phyloP scores from a whole-genome alignment of 139 green algal genomes.

The Ettlia oleoabundans region DNA sequence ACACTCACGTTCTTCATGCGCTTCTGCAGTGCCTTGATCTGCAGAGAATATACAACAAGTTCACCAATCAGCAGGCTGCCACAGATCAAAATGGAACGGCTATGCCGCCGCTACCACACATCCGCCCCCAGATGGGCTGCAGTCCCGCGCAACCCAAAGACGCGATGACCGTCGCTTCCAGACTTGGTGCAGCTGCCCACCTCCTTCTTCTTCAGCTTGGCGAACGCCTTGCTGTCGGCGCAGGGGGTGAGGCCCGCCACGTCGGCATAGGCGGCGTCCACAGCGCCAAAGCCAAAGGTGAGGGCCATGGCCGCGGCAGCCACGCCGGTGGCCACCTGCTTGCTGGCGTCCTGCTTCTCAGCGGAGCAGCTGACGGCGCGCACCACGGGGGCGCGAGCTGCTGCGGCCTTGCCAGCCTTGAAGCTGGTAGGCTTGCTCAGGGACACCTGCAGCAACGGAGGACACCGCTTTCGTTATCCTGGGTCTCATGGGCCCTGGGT shows the following conservation, averaged over 20 bases:
- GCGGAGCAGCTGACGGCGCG: constrained; percentile 36
- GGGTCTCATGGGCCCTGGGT: background rate
- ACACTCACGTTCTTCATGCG: constrained; percentile 30
- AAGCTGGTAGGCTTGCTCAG: constrained; percentile 27
- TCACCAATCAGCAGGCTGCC: background rate
- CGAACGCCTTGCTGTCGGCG: constrained; percentile 94
- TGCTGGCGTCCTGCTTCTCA: constrained; percentile 43
- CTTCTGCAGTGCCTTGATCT: constrained; percentile 38
- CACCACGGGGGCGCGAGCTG: constrained; percentile 13
- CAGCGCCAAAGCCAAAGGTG: constrained; percentile 64
- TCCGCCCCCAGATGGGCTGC: background rate
- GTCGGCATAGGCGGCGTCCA: constrained; percentile 82
- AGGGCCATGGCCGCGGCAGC: constrained; percentile 76
- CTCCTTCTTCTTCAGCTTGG: constrained; percentile 95
- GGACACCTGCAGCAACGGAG: constrained; percentile 35
- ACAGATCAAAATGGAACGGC: background rate
- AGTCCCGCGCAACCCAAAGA: background rate
- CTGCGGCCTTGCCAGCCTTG: constrained; percentile 25
- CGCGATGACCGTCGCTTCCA: no score
- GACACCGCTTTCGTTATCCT: no score
- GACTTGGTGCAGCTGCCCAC: constrained; percentile 42
- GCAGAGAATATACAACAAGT: background rate
- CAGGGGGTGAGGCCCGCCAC: constrained; percentile 89
- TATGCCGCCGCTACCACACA: background rate
- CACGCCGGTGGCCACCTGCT: constrained; percentile 55